Evolutionary conservation across 768 basidiomycete species (phyloP).

Genomic region (Boletus pseudo-olivaceus): DNA sequence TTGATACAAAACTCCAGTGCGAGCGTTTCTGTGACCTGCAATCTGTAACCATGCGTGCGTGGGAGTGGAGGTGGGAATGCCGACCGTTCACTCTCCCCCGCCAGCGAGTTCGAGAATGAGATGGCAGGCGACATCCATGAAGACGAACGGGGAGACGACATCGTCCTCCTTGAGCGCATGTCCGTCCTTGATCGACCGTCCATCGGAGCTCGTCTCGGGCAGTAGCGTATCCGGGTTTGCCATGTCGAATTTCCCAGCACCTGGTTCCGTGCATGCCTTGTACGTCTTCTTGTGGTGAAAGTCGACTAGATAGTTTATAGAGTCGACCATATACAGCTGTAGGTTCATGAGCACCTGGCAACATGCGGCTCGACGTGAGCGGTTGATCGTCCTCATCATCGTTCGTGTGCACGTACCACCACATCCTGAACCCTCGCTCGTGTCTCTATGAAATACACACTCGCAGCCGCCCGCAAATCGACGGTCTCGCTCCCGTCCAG

Average conservation of each 20-base stretch:
- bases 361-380: neutral
- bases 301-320: slow-evolving; percentile 94
- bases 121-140: slow-evolving; percentile 93
- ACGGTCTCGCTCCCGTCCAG: slow-evolving; percentile 57
- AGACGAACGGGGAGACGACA: slow-evolving; percentile 84
- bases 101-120: slow-evolving; percentile 93
- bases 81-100: slow-evolving; percentile 38
- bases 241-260: slow-evolving; percentile 71
- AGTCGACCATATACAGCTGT: slow-evolving; percentile 94
- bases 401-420: slow-evolving; percentile 59
- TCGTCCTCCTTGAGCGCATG: slow-evolving; percentile 50
- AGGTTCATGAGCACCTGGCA: slow-evolving; percentile 91
- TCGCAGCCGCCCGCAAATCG: slow-evolving; percentile 65
- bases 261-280: slow-evolving; percentile 63
- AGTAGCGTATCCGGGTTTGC: slow-evolving; percentile 29
- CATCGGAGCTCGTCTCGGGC: slow-evolving; percentile 54
- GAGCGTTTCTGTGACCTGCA: neutral
- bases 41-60: neutral
- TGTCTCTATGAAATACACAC: slow-evolving; percentile 93
- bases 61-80: neutral
- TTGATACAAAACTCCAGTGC: slow-evolving; percentile 6
- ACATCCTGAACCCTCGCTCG: slow-evolving; percentile 86
- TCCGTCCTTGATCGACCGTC: slow-evolving; percentile 51
- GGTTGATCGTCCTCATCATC: neutral
- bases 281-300: slow-evolving; percentile 98